Evolutionary conservation across 2,329 filamentous ascomycete genomes (phyloP), one percentile per base, ranked within the genome.

Genomic region (Cladosporium sp.): DNA sequence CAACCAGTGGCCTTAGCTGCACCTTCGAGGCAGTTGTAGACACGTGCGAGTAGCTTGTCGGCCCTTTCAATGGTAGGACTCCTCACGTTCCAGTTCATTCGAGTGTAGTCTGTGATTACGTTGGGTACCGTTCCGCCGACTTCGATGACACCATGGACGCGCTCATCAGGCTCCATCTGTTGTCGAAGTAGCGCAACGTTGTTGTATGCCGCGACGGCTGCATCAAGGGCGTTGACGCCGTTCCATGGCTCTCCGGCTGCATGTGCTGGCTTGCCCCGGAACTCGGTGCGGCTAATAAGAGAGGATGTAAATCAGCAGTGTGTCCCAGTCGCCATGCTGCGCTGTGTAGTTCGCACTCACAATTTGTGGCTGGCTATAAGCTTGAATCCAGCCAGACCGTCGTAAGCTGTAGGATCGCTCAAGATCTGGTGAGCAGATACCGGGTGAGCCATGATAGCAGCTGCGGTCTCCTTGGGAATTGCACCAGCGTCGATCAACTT

Each of bases 221-320:
- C 65, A 43, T 66, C 65, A 28, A 64, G 43, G 14, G 65, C 65
- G n/a, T 66, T 66, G 18, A 66, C 56, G 1, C 65, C 65, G 7
- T 66, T 61, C 65, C 65, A 66, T 28, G 65, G 65, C 43, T 36
- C 25, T 14, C 51, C 65, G 21, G 54, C 60, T 10, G 65, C 65
- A 54, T 66, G 65, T n/a, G 65, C 60, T 54, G 53, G 25, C n/a
- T 54, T 30, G 25, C 65, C 65, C 2, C 32, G 28, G 53, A 53
- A 53, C 49, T 57, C 28, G 13, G 53, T 57, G 30, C 30, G 53
- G 30, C 53, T 57, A 13, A 8, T 3, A n/a, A n/a, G n/a, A 21
- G 53, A 11, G 14, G 16, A 56, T 56, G 0, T n/a, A 36, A 57
- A 10, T 57, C 4, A 57, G 28, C 3, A 14, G 4, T 13, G 36